Evolutionary conservation across 2,329 filamentous ascomycete genomes (phyloP).

Genomic region (Fusarium sp.): DNA sequence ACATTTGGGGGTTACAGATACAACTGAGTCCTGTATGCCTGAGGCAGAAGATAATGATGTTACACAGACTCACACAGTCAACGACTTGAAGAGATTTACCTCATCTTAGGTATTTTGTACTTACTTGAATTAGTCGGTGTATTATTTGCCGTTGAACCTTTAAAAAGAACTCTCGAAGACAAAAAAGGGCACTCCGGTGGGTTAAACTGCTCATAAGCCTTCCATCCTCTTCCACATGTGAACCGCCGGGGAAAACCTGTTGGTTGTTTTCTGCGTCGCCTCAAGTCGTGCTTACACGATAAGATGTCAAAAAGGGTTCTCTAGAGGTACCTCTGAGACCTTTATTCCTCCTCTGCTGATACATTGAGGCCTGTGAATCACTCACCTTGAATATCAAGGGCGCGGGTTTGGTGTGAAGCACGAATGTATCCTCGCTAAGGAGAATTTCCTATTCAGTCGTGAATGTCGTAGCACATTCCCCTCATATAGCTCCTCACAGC

Average conservation of each 20-base stretch:
- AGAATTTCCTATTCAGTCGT: background rate
- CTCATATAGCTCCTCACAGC: background rate
- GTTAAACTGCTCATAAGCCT: background rate
- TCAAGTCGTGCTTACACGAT: background rate
- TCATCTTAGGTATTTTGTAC: background rate
- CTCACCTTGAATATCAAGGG: background rate
- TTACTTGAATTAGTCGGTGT: too few species aligned
- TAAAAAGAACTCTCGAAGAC: background rate
- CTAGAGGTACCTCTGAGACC: background rate
- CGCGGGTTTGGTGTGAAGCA: background rate
- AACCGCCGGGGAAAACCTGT: background rate
- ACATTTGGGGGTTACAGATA: background rate
- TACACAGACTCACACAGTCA: background rate
- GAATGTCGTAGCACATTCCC: background rate
- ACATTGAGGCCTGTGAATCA: background rate
- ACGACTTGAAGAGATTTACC: background rate
- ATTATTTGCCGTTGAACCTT: background rate
- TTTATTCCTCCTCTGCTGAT: too few species aligned
- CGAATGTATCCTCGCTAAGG: background rate
- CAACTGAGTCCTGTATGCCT: background rate
- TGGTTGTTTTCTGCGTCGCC: background rate
- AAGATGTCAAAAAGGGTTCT: background rate
- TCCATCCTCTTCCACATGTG: background rate
- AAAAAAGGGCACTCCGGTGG: background rate
- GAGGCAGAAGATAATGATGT: background rate